These are phyloP conservation scores for Diutina scorzettiae DNA, from an alignment of 1,139 yeast genomes.

Conservation along the genomic window DNA sequence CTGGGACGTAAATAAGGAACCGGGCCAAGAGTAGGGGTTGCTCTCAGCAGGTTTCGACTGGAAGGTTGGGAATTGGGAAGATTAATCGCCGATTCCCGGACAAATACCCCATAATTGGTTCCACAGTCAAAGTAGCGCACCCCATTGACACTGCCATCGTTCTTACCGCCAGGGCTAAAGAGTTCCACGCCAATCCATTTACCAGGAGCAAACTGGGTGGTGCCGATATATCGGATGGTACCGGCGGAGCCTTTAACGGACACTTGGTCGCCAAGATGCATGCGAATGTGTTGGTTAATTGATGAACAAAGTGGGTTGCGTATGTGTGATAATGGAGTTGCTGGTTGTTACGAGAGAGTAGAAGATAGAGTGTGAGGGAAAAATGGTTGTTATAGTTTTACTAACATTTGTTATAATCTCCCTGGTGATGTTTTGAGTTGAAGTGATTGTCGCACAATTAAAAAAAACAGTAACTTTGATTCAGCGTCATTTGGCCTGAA, in stretches of 20 bases:
- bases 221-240: conserved; percentile 35
- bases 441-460: no score
- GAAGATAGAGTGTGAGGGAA: no score
- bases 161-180: conserved; percentile 54
- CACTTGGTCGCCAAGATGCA: conserved; percentile 28
- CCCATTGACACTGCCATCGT: conserved; percentile 68
- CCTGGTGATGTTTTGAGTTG: no score
- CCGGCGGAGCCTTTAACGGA: conserved; percentile 33
- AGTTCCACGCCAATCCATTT: conserved; percentile 75
- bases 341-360: no score
- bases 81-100: conserved; percentile 16
- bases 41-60: background rate
- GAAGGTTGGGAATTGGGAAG: background rate
- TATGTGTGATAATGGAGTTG: no score
- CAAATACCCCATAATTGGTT: conserved; percentile 46
- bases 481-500: no score
- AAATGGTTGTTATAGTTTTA: no score
- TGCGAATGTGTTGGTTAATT: no score
- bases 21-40: background rate
- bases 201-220: conserved; percentile 49
- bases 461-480: no score
- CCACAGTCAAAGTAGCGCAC: conserved; percentile 46
- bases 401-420: no score
- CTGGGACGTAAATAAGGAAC: background rate
- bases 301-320: no score